Base-by-base conservation (phyloP, 2,329 filamentous ascomycete genomes). In the Botrytis hyacinthi region DNA sequence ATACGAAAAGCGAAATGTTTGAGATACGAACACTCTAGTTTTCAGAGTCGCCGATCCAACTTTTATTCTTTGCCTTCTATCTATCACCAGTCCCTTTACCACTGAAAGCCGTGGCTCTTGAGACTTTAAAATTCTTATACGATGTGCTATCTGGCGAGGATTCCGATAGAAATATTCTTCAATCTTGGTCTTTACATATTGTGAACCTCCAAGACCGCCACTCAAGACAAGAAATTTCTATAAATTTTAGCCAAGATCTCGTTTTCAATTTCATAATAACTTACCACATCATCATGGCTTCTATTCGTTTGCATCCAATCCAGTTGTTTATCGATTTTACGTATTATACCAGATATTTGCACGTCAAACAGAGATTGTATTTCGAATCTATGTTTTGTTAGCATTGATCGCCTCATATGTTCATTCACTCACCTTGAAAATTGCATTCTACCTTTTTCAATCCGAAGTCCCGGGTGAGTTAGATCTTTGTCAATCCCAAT, bases 31-130 rank as follows among this genome's bases (percentile, higher is more conserved):
- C 65, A 84, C 80, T 6, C 84, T 80, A 44, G 80, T 82, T 14
- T 82, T 80, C 14, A 88, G 81, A 0, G 87, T 84, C 0, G 85
- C 80, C 3, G 81, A 79, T 2, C 80, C 81, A 22, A 82, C 82
- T 1, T 83, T 81, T 7, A 86, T 81, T 66, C 83, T 85, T 60
- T 87, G 84, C n/a, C 87, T 80, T 18, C 86, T 82, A 67, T 89
- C 86, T 4, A 84, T 81, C 1, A 88, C 84, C 3, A 88, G 79
- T 0, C 87, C 87, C 74, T 86, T 86, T 60, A 86, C 86, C 1
- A 88, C 86, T 8, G 87, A 86, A 0, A 89, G 84, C 72, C 88
- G 86, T 0, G 87, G 86, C 63, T 88, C 87, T 14, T 84, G 83
- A 2, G 83, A 84, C 14, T 83, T 83, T 5, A 86, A 75, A 26